phyloP scores from a whole-genome alignment of 805 yeast genomes.

The Wickerhamomyces hampshirensis region DNA sequence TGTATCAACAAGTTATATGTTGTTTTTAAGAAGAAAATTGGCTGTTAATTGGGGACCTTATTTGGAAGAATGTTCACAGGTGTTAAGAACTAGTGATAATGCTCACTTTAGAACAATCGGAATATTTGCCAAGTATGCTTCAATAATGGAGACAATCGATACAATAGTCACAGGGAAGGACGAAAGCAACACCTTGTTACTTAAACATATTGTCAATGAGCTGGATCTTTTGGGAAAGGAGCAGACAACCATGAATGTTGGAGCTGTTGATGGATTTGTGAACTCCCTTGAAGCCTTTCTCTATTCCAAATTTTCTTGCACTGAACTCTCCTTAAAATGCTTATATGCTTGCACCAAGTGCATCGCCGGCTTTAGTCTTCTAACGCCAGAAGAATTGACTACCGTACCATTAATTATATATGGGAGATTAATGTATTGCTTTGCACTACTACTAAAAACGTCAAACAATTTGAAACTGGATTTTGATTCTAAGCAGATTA shows the following conservation, averaged over 20 bases:
- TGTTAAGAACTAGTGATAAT: conserved; percentile 35
- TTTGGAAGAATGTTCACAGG: conserved; percentile 53
- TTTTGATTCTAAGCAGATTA: conserved; percentile 13
- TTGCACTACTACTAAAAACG: conserved; percentile 23
- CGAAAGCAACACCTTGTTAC: conserved; percentile 14
- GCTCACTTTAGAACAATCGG: conserved; percentile 42
- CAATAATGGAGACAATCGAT: conserved; percentile 53
- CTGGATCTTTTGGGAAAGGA: conserved; percentile 10
- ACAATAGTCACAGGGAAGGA: conserved; percentile 12
- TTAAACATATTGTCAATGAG: conserved; percentile 15
- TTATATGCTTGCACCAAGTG: conserved; percentile 18
- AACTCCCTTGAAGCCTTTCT: conserved; percentile 23
- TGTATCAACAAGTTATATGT: conserved; percentile 56
- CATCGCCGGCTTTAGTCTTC: conserved; percentile 11
- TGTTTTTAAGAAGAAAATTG: conserved; percentile 60
- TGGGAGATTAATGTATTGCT: conserved; percentile 25
- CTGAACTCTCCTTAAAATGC: conserved; percentile 17
- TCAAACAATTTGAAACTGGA: conserved; percentile 18
- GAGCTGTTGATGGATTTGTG: conserved; percentile 16
- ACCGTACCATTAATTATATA: conserved; percentile 19
- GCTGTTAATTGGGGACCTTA: conserved; percentile 58
- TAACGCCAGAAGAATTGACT: conserved; percentile 15
- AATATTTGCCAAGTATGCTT: conserved; percentile 52
- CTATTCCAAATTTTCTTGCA: conserved; percentile 17
- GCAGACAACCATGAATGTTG: conserved; percentile 7